phyloP scores from a whole-genome alignment of 2,329 filamentous ascomycete species.

The Tympanopsis confertula region DNA sequence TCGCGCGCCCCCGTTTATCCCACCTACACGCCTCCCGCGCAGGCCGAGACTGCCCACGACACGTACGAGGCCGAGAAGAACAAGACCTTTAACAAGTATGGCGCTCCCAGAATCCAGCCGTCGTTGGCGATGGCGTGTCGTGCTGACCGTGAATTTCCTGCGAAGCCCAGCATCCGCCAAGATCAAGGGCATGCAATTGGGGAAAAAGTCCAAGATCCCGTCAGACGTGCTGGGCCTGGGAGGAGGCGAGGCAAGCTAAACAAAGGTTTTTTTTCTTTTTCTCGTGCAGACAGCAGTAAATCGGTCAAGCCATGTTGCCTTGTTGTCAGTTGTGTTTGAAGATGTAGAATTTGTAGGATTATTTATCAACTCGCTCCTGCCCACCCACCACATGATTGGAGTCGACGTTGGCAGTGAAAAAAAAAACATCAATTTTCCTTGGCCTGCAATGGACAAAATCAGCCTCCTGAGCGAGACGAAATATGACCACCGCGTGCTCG shows the following conservation, averaged over 20 bases:
- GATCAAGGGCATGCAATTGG: conserved; percentile 97
- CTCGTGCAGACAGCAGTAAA: too few relatives aligned
- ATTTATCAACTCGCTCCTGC: too few relatives aligned
- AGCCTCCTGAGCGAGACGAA: conserved; percentile 42
- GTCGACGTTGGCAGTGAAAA: conserved; percentile 1
- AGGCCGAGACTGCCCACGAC: conserved; percentile 75
- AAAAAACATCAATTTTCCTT: conserved; percentile 6
- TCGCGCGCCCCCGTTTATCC: conserved; percentile 75
- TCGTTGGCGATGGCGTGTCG: neutral
- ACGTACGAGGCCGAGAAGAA: conserved; percentile 96
- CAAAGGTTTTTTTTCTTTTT: too few relatives aligned
- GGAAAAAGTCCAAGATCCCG: conserved; percentile 94
- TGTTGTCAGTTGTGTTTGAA: too few relatives aligned
- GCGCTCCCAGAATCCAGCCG: conserved; percentile 3
- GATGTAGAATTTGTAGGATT: too few relatives aligned
- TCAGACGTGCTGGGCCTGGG: conserved; percentile 96
- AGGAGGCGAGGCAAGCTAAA: conserved; percentile 73
- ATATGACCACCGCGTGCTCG: conserved; percentile 40
- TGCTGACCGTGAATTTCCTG: neutral
- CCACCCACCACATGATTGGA: too few relatives aligned
- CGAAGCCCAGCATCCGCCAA: conserved; percentile 53
- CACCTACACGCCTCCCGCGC: conserved; percentile 72
- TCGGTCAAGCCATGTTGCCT: too few relatives aligned
- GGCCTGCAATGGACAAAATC: conserved; percentile 21
- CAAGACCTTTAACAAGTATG: conserved; percentile 72